phyloP scores from a whole-genome alignment of 2,329 filamentous ascomycete genomes.

The Tympanopsis confertula region DNA sequence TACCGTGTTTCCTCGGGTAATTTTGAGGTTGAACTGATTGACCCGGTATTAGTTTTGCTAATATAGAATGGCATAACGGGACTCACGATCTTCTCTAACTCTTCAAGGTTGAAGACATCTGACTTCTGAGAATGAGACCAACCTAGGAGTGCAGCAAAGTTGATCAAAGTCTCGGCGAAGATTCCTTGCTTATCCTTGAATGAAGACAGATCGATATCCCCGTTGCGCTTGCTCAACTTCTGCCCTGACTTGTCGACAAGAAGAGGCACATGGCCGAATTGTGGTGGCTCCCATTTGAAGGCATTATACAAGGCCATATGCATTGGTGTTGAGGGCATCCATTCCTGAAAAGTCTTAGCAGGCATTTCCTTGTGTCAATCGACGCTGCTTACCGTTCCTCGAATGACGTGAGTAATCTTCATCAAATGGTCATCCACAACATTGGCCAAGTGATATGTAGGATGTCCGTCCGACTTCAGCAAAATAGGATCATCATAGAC shows the following conservation, averaged over 20 bases:
- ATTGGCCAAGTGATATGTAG: constrained; percentile 95
- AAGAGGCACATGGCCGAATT: constrained; percentile 72
- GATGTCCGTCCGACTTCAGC: constrained; percentile 80
- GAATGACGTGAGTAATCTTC: constrained; percentile 89
- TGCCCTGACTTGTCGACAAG: constrained; percentile 57
- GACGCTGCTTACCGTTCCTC: constrained; percentile 52
- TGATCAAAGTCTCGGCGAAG: constrained; percentile 43
- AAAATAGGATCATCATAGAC: constrained; percentile 68
- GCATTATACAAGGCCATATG: constrained; percentile 62
- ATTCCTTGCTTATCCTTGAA: constrained; percentile 31
- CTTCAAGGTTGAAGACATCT: constrained; percentile 61
- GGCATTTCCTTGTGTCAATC: background rate
- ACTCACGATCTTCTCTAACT: constrained; percentile 58
- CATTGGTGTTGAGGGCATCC: constrained; percentile 85
- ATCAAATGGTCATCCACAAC: constrained; percentile 93
- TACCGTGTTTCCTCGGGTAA: constrained; percentile 81
- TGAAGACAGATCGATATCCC: constrained; percentile 34
- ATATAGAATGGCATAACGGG: background rate
- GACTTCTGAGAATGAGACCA: constrained; percentile 61
- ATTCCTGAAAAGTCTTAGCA: constrained; percentile 46
- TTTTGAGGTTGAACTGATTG: constrained; percentile 65
- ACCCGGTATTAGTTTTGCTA: constrained; percentile 2
- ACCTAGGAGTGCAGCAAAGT: constrained; percentile 76
- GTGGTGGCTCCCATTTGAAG: constrained; percentile 61
- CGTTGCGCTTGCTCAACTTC: constrained; percentile 79